Evolutionary conservation across 768 basidiomycete species (phyloP), one percentile per base, ranked within the genome.

Genomic region (Agrocybe chaxingu): DNA sequence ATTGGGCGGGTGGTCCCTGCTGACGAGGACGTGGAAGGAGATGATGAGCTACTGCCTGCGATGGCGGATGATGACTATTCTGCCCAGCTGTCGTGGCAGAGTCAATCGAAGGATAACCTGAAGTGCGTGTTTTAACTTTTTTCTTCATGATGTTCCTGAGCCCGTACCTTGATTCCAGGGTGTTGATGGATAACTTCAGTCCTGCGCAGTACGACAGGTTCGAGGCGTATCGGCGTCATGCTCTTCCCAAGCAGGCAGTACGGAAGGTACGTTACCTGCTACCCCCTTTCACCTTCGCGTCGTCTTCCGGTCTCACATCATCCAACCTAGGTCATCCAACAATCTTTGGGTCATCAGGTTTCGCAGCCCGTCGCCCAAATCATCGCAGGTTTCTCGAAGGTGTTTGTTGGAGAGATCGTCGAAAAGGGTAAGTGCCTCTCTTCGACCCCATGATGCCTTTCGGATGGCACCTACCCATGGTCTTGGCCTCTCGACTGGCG

Each of bases 51-150:
- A 38, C 63, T 90, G 32, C 87, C 88, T 39, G 87, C 86, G 7
- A 91, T 92, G 89, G 89, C 89, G 1, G 90, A 92, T 53, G 90
- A 92, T 54, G 90, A 92, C 55, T 92, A 90, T 65, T 89, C 89
- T 8, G 87, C 88, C 1, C 90, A 91, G 58, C 63, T 85, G 48
- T 85, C 84, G 3, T 91, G 84, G 81, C 85, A 91, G 68, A 90
- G 87, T 54, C 89, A 92, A 71, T 89, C 89, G 40, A 92, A 92
- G 57, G 89, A 89, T 62, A 92, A 92, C 62, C 70, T 92, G 29
- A 92, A 89, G 89, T 91, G 51, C 32, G 60, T 57, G 35, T 47
- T 31, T 36, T 42, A 4, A 5, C 35, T 57, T 40, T 29, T 40
- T 5, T 6, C 12, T 16, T 40, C 7, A 4, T 31, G 8, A 10